Conservation (phyloP, 352 stramenopile genomes). For the Pythium phragmitis region DNA sequence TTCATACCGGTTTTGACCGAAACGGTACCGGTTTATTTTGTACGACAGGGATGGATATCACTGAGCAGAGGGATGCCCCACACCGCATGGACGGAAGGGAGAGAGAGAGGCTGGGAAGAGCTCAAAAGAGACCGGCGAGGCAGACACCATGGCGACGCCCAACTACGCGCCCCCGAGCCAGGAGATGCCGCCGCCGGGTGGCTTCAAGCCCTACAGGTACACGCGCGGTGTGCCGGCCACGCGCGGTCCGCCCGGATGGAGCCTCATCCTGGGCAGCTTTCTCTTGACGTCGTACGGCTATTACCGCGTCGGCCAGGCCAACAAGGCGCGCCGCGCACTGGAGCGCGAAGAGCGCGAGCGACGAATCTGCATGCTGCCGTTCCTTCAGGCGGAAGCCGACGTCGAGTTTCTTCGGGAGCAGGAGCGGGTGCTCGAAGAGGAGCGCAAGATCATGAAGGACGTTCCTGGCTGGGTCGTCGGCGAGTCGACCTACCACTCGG, state of each 20-base stretch:
- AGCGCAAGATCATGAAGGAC: conserved; percentile 95
- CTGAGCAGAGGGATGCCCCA: conserved; percentile 8
- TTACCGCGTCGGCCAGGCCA: conserved; percentile 78
- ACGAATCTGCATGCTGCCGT: conserved; percentile 90
- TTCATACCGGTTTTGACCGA: conserved; percentile 11
- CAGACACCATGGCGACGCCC: conserved; percentile 68
- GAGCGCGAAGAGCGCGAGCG: conserved; percentile 89
- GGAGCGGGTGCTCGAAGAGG: conserved; percentile 86
- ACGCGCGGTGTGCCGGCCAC: conserved; percentile 58
- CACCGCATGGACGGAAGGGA: conserved; percentile 26
- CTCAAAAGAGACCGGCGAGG: not conserved
- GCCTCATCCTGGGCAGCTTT: conserved; percentile 73
- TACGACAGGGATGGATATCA: conserved; percentile 16
- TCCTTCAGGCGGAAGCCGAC: conserved; percentile 96
- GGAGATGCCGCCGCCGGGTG: conserved; percentile 80
- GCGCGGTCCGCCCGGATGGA: conserved; percentile 77
- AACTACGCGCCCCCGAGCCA: conserved; percentile 73
- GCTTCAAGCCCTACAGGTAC: conserved; percentile 74
- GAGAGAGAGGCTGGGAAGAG: conserved; percentile 1
- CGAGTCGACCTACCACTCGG: conserved; percentile 88
- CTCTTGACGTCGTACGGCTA: conserved; percentile 69
- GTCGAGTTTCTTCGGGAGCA: conserved; percentile 86
- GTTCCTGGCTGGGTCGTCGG: conserved; percentile 91
- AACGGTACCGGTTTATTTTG: not conserved
- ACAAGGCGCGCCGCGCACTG: conserved; percentile 66